phyloP scores from a whole-genome alignment of 78 protist genomes.

The Trichosphaerium sp. region DNA sequence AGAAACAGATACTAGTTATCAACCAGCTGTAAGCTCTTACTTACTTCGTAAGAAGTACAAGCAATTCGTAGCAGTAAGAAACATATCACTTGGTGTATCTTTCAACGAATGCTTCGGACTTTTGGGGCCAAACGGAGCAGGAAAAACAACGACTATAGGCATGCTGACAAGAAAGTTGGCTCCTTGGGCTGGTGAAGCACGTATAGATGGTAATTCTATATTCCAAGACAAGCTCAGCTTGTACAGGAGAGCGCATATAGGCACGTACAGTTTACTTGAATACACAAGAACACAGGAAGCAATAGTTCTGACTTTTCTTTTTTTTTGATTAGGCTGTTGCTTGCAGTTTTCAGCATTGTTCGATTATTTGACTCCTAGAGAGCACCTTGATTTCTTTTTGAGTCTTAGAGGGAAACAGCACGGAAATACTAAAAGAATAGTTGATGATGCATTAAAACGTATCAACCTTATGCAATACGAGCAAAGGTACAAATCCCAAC shows the following conservation, averaged over 20 bases:
- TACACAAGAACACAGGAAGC: background rate
- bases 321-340: slow-evolving; percentile 63
- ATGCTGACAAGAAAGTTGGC: slow-evolving; percentile 64
- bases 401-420: slow-evolving; percentile 47
- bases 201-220: slow-evolving; percentile 43
- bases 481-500: background rate
- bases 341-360: slow-evolving; percentile 74
- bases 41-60: background rate
- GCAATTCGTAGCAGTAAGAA: background rate
- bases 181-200: slow-evolving; percentile 64
- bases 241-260: background rate
- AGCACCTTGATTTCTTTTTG: slow-evolving; percentile 65
- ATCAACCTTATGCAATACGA: background rate
- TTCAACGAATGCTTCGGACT: slow-evolving; percentile 1
- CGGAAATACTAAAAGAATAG: background rate
- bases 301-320: background rate
- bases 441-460: background rate
- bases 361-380: slow-evolving; percentile 51
- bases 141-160: slow-evolving; percentile 74
- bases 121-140: slow-evolving; percentile 88
- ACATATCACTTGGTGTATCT: background rate
- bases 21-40: too few species aligned
- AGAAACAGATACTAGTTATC: too few species aligned
- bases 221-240: background rate
- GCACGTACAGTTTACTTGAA: background rate